Conservation (phyloP, 345 rosid genomes). For the Eucalyptus brandiana region DNA sequence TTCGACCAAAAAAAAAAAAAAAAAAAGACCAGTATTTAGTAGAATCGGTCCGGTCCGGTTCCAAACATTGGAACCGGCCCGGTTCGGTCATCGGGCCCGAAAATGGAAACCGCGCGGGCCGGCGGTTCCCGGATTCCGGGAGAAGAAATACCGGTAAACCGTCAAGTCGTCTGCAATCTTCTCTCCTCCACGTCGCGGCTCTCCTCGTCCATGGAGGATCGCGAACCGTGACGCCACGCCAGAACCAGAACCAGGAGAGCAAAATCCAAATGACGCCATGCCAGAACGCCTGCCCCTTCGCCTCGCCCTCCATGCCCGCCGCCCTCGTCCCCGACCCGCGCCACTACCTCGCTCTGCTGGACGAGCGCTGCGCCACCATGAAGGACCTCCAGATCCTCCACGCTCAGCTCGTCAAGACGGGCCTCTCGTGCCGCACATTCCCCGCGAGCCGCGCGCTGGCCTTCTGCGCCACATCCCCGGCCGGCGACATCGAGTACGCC, state of each 20-base stretch:
- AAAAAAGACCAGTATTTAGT: neutral
- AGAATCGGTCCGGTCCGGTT: neutral
- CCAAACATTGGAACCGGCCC: neutral
- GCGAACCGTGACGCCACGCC: neutral
- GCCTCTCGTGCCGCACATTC: slow-evolving; percentile 21
- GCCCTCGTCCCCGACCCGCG: slow-evolving; percentile 12
- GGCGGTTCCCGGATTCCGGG: neutral
- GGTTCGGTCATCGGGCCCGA: neutral
- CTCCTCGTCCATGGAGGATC: neutral
- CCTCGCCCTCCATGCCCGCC: slow-evolving; percentile 11
- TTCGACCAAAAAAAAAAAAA: too few relatives aligned
- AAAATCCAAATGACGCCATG: slow-evolving; percentile 1
- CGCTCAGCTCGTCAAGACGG: slow-evolving; percentile 64
- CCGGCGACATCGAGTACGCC: slow-evolving; percentile 61
- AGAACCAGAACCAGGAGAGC: neutral
- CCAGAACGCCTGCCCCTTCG: neutral
- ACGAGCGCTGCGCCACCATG: slow-evolving; percentile 35
- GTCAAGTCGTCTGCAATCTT: neutral
- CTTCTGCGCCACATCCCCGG: slow-evolving; percentile 42
- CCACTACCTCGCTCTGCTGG: slow-evolving; percentile 34
- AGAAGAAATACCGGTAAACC: neutral
- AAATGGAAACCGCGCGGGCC: neutral
- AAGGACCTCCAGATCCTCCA: slow-evolving; percentile 59
- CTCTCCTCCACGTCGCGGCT: neutral
- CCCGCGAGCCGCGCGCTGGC: slow-evolving; percentile 62